Conservation (phyloP, 305 asterid species). For the Solanum aculeatissimum region DNA sequence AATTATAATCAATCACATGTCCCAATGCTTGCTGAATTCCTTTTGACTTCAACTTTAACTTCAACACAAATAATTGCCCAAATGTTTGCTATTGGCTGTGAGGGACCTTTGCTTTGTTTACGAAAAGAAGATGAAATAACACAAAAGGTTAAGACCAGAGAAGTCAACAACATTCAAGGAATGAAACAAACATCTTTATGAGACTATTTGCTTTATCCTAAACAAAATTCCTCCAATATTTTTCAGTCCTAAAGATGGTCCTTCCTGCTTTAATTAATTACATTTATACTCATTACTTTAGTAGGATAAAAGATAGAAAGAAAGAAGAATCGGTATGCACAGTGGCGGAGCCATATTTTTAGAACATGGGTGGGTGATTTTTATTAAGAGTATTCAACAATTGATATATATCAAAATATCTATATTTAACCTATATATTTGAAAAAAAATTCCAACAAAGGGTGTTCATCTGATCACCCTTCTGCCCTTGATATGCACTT, state of each 20-base stretch:
- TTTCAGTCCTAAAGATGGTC: background rate
- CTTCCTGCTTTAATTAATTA: background rate
- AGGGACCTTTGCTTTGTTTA: background rate
- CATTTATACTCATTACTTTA: background rate
- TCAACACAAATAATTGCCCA: too few species aligned
- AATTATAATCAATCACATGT: background rate
- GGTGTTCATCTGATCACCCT: too few species aligned
- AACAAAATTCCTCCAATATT: background rate
- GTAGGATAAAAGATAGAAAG: background rate
- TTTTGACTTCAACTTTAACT: too few species aligned
- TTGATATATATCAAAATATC: too few species aligned
- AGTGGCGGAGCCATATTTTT: too few species aligned
- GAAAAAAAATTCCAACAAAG: too few species aligned
- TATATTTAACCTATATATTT: too few species aligned
- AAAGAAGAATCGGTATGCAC: background rate
- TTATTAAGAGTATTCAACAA: too few species aligned
- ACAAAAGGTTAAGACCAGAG: background rate
- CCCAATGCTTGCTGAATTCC: background rate
- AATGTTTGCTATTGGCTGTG: background rate
- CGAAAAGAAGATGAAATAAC: background rate
- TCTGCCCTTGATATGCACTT: too few species aligned
- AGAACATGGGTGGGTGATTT: too few species aligned
- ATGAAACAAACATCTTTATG: background rate
- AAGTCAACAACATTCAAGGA: background rate
- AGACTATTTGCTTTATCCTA: background rate